Evolutionary conservation across 1,284 basidiomycete species (phyloP), one percentile per base, ranked within the genome.

Genomic region (Phlebopus sp.): DNA sequence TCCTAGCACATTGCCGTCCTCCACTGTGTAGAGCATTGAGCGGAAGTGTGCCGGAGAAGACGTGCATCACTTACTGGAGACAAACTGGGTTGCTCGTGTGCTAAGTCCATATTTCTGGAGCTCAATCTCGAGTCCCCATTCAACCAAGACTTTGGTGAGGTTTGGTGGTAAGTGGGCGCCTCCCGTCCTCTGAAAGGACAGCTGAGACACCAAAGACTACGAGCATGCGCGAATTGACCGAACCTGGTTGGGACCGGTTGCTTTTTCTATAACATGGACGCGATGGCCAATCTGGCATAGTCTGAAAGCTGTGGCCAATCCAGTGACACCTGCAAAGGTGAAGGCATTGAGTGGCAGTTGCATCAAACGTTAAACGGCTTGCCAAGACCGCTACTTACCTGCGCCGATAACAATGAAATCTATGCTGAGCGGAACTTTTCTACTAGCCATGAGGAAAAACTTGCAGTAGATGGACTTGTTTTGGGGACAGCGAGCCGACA

Each of bases 131-230:
- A 81, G 63, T 5, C 75, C 75, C 80, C 80, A 81, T 37, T 76
- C 68, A 4, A 66, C 52, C 5, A 81, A 66, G 19, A 81, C 74
- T 53, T 78, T 79, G 37, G 72, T 72, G 37, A 74, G 57, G 57
- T 81, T 81, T 0, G 79, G 78, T 19, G 77, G 72, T 8, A 79
- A 62, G 18, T 78, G 73, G n/a, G 75, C 66, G 4, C 75, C 76
- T 14, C 67, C 72, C 6, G 64, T 60, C 27, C 63, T 60, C 59
- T 72, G 31, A 5, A 37, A n/a, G 46, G 29, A 30, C 5, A 23
- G 4, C 41, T 10, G 32, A 5, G n/a, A 21, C 13, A 13, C 13
- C n/a, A 15, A 43, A 4, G n/a, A 25, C 15, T 9, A 15, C 19
- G 23, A 31, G 14, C 31, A 2, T 14, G 23, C 7, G 37, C 15